A percentile compares a stretch with the other conserved stretches of the same genome.
Evolutionary conservation across 495 filamentous ascomycete species (phyloP).

Genomic region (Astrocystis sublimbata): DNA sequence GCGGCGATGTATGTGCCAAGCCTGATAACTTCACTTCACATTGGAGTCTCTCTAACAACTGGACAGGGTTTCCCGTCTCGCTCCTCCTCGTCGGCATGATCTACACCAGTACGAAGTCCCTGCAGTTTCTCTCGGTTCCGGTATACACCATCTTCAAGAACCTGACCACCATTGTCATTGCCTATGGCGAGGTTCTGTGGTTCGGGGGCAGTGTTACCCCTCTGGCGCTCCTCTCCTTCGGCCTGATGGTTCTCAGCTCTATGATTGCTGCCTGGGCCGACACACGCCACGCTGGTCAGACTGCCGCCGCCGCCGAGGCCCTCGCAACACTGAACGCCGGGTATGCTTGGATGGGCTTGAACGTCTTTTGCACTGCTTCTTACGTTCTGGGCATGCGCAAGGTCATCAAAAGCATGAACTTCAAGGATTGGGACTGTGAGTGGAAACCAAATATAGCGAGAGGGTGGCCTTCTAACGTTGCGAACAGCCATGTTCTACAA

Average conservation of each 20-base stretch:
- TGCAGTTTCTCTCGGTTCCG: conserved; percentile 94
- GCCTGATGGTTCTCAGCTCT: conserved; percentile 94
- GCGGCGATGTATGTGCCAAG: conserved; percentile 71
- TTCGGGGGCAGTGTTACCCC: conserved; percentile 92
- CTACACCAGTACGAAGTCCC: conserved; percentile 94
- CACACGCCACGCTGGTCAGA: conserved; percentile 77
- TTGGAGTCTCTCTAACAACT: conserved; percentile 7
- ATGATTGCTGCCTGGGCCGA: conserved; percentile 97
- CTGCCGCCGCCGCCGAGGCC: conserved; percentile 64
- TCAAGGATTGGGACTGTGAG: conserved; percentile 99
- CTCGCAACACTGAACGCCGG: conserved; percentile 92
- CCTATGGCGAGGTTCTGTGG: conserved; percentile 98
- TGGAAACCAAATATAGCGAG: conserved; percentile 16
- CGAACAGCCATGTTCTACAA: conserved; percentile 97
- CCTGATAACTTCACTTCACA: background rate
- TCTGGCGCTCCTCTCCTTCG: conserved; percentile 91
- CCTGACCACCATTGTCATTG: conserved; percentile 96
- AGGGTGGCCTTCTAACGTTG: conserved; percentile 32
- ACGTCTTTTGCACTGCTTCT: conserved; percentile 91
- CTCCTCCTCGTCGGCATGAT: conserved; percentile 98
- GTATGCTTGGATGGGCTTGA: conserved; percentile 97
- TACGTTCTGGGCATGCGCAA: conserved; percentile 96
- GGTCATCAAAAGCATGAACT: conserved; percentile 98
- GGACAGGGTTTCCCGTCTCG: conserved; percentile 92
- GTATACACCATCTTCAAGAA: conserved; percentile 99